Conservation (phyloP, 371 early-diverging fungal genomes). For the Mortierella sp. region DNA sequence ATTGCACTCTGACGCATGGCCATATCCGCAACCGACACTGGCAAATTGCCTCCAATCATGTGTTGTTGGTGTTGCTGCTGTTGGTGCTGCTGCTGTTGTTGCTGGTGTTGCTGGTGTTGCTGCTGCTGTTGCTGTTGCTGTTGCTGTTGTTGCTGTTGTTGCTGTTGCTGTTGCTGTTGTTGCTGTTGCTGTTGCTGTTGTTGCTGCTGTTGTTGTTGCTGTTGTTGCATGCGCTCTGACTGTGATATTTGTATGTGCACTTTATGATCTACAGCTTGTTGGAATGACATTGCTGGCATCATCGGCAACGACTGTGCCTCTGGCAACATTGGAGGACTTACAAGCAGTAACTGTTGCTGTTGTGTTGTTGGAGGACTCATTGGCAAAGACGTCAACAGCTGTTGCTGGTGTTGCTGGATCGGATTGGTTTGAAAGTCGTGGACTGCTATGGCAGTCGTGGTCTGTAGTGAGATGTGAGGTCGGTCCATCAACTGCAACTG, state of each 20-base stretch:
- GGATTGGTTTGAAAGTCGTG: slow-evolving; percentile 26
- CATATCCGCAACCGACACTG: slow-evolving; percentile 20
- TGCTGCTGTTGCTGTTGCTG: slow-evolving; percentile 23
- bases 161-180: slow-evolving; percentile 30
- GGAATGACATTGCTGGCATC: slow-evolving; percentile 26
- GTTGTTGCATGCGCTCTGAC: slow-evolving; percentile 38
- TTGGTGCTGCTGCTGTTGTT: slow-evolving; percentile 25
- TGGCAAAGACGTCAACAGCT: slow-evolving; percentile 26
- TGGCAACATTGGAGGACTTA: slow-evolving; percentile 31
- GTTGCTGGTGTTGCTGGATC: slow-evolving; percentile 34
- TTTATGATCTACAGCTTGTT: slow-evolving; percentile 23
- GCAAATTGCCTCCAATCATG: slow-evolving; percentile 14
- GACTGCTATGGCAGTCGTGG: slow-evolving; percentile 9
- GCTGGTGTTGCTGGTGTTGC: slow-evolving; percentile 20
- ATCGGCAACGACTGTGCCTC: slow-evolving; percentile 27
- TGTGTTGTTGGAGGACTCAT: slow-evolving; percentile 33
- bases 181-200: slow-evolving; percentile 33
- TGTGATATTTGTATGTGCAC: slow-evolving; percentile 23
- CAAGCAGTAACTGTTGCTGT: slow-evolving; percentile 23
- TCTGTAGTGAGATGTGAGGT: slow-evolving; percentile 23
- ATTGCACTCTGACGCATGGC: slow-evolving; percentile 27
- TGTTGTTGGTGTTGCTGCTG: slow-evolving; percentile 43
- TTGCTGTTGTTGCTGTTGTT: slow-evolving; percentile 29
- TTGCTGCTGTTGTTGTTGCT: slow-evolving; percentile 40
- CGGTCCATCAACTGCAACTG: slow-evolving; percentile 35